Percentiles rank a stretch among this genome's conserved stretches.
phyloP scores from a whole-genome alignment of 768 basidiomycete genomes.

The Lepiota venenata region DNA sequence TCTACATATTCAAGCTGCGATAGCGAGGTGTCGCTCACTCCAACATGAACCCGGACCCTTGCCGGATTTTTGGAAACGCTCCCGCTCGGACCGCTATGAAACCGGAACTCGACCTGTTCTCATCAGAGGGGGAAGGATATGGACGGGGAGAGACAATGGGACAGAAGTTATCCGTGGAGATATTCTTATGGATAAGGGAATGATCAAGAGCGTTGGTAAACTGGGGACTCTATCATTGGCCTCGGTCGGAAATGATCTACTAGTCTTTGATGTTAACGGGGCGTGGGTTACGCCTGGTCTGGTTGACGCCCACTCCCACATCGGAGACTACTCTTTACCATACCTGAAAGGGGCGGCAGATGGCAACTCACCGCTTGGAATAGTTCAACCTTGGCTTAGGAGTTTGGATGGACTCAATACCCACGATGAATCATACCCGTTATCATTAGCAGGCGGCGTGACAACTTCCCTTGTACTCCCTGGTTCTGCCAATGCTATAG shows the following conservation, averaged over 20 bases:
- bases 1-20: slow-evolving; percentile 23
- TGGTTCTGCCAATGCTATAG: slow-evolving; percentile 66
- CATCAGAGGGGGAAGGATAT: slow-evolving; percentile 75
- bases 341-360: slow-evolving; percentile 49
- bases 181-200: slow-evolving; percentile 65
- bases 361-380: slow-evolving; percentile 49
- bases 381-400: slow-evolving; percentile 58
- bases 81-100: slow-evolving; percentile 62
- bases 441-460: slow-evolving; percentile 76
- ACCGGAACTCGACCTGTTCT: slow-evolving; percentile 60
- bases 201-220: slow-evolving; percentile 59
- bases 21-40: slow-evolving; percentile 43
- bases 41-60: slow-evolving; percentile 39
- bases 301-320: slow-evolving; percentile 66
- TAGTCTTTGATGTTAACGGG: slow-evolving; percentile 59
- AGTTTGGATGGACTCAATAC: slow-evolving; percentile 80
- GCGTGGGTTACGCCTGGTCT: slow-evolving; percentile 82
- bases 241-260: slow-evolving; percentile 31
- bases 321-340: slow-evolving; percentile 54
- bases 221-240: slow-evolving; percentile 25
- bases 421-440: slow-evolving; percentile 66
- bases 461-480: slow-evolving; percentile 78
- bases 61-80: slow-evolving; percentile 42
- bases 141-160: slow-evolving; percentile 76
- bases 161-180: slow-evolving; percentile 62